phyloP scores from a whole-genome alignment of 129 eudicot species.

The Saussurea involucrata region DNA sequence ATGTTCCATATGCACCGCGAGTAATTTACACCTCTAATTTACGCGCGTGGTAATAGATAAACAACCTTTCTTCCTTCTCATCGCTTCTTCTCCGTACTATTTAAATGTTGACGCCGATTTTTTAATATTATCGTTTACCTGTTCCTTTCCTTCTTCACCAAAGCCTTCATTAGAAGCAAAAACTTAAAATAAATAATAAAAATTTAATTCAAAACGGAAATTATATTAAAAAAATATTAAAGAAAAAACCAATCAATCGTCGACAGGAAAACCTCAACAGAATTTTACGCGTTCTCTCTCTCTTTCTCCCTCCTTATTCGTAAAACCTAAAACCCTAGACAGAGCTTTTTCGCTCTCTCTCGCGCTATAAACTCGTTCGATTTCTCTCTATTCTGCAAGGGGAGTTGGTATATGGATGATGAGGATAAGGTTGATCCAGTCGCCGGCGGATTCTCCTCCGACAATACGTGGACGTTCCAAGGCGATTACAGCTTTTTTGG shows the following conservation, averaged over 20 bases:
- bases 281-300: slow-evolving; percentile 42
- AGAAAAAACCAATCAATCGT: slow-evolving; percentile 20
- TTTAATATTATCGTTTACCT: slow-evolving; percentile 32
- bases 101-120: slow-evolving; percentile 45
- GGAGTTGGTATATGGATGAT: slow-evolving; percentile 38
- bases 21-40: neutral
- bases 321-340: slow-evolving; percentile 38
- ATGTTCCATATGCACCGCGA: neutral
- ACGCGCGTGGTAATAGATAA: slow-evolving; percentile 15
- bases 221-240: neutral
- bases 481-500: slow-evolving; percentile 32
- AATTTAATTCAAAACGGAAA: neutral
- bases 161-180: slow-evolving; percentile 28
- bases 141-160: slow-evolving; percentile 31
- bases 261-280: slow-evolving; percentile 22
- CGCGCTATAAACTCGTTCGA: slow-evolving; percentile 5
- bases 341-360: slow-evolving; percentile 5
- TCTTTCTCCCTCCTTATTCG: slow-evolving; percentile 11
- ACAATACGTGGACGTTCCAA: slow-evolving; percentile 22
- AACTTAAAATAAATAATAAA: neutral
- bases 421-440: slow-evolving; percentile 31
- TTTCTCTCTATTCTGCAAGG: neutral
- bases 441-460: slow-evolving; percentile 33
- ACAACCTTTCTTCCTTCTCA: neutral
- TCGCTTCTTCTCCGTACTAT: slow-evolving; percentile 32